phyloP scores from a whole-genome alignment of 805 yeast species.

The Isabelozyma rhagii region DNA sequence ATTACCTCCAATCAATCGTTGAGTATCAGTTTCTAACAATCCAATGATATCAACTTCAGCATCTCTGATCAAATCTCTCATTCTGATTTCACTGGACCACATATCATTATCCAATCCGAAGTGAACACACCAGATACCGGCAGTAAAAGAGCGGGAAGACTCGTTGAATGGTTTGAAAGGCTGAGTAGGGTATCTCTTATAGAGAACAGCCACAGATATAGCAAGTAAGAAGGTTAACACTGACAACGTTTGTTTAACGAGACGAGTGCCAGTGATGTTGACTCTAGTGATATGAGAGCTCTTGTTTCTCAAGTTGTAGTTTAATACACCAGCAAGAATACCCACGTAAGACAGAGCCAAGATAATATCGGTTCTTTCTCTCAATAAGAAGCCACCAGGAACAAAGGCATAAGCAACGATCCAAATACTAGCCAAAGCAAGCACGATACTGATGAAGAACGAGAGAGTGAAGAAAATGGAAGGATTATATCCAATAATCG shows the following conservation, averaged over 20 bases:
- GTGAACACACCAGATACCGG: conserved; percentile 98
- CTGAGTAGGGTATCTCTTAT: conserved; percentile 57
- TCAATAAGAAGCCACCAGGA: conserved; percentile 83
- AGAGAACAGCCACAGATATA: conserved; percentile 52
- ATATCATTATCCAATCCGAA: conserved; percentile 95
- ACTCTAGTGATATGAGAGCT: conserved; percentile 19
- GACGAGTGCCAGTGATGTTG: conserved; percentile 12
- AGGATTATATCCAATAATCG: conserved; percentile 53
- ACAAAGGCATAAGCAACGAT: conserved; percentile 98
- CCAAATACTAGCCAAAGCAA: conserved; percentile 88
- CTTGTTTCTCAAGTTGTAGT: conserved; percentile 26
- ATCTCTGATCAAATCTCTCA: conserved; percentile 78
- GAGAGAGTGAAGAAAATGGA: conserved; percentile 51
- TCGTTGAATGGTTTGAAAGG: conserved; percentile 54
- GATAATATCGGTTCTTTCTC: conserved; percentile 85
- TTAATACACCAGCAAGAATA: conserved; percentile 52
- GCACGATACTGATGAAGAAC: conserved; percentile 47
- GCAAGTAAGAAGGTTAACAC: conserved; percentile 45
- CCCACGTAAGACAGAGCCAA: conserved; percentile 52
- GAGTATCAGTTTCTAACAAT: conserved; percentile 87
- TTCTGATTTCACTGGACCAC: conserved; percentile 95
- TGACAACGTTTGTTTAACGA: conserved; percentile 21
- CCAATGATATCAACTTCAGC: conserved; percentile 92
- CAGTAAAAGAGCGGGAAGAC: conserved; percentile 70
- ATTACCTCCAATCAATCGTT: conserved; percentile 91